A percentile compares a stretch with the other conserved stretches of the same genome.
Conservation (phyloP, 495 filamentous ascomycete species). For the Aspergillus diversus region DNA sequence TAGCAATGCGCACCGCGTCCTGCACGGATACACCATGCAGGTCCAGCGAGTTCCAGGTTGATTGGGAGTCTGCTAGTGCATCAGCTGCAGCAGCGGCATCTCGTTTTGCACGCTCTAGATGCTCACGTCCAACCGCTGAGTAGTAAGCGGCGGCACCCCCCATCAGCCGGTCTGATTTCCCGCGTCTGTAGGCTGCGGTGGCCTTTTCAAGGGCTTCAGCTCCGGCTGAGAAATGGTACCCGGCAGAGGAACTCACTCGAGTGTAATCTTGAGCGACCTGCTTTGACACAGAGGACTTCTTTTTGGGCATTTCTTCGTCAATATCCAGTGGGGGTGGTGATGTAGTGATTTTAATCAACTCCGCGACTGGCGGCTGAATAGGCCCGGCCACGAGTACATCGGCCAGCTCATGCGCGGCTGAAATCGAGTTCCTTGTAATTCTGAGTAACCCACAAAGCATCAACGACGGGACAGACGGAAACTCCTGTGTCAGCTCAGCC, state of each 20-base stretch:
- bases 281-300: slow-evolving; percentile 11
- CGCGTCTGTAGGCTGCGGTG: slow-evolving; percentile 60
- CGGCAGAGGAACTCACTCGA: slow-evolving; percentile 31
- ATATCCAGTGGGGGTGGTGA: slow-evolving; percentile 36
- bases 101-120: slow-evolving; percentile 47
- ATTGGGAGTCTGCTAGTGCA: slow-evolving; percentile 62
- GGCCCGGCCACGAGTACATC: slow-evolving; percentile 45
- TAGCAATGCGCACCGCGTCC: slow-evolving; percentile 77
- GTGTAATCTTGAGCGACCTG: slow-evolving; percentile 29
- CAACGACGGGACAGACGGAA: slow-evolving; percentile 48
- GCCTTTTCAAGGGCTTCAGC: slow-evolving; percentile 62
- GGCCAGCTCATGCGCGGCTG: slow-evolving; percentile 62
- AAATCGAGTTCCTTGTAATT: slow-evolving; percentile 58
- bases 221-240: slow-evolving; percentile 45
- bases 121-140: slow-evolving; percentile 57
- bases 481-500: slow-evolving; percentile 57
- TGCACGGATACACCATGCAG: slow-evolving; percentile 82
- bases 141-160: slow-evolving; percentile 71
- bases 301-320: slow-evolving; percentile 30
- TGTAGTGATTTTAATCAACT: slow-evolving; percentile 44
- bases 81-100: slow-evolving; percentile 59
- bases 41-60: slow-evolving; percentile 62
- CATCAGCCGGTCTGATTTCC: slow-evolving; percentile 67
- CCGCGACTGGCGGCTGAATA: slow-evolving; percentile 37
- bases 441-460: slow-evolving; percentile 55